phyloP scores from a whole-genome alignment of 768 basidiomycete genomes.

The Lactarius psammicola region DNA sequence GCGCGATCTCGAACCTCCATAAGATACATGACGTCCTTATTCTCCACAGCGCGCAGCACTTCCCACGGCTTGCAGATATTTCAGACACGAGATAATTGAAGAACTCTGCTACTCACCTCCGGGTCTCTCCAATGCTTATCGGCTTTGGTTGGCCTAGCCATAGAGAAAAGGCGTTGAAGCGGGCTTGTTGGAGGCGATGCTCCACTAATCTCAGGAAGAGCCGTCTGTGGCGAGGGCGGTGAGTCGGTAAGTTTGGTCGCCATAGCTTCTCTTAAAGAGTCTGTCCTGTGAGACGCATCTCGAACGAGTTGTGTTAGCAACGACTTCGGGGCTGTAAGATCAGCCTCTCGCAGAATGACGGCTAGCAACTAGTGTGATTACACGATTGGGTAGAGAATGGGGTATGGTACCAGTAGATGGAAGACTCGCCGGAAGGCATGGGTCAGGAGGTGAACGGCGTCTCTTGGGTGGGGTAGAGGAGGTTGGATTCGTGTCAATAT shows the following conservation, averaged over 20 bases:
- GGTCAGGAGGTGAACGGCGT: conserved; percentile 45
- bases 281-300: conserved; percentile 35
- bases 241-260: conserved; percentile 39
- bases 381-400: not conserved
- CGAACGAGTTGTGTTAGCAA: conserved; percentile 50
- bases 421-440: conserved; percentile 66
- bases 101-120: conserved; percentile 16
- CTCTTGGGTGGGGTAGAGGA: conserved; percentile 31
- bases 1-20: conserved; percentile 82
- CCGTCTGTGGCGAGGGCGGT: conserved; percentile 29
- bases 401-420: conserved; percentile 56
- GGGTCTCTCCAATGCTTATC: conserved; percentile 26
- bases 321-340: conserved; percentile 53
- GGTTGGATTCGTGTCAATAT: conserved; percentile 12
- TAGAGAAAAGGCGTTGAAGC: conserved; percentile 26
- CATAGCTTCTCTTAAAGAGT: conserved; percentile 26
- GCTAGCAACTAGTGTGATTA: conserved; percentile 42
- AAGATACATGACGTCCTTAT: conserved; percentile 75
- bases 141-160: conserved; percentile 28
- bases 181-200: conserved; percentile 17
- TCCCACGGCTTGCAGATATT: conserved; percentile 48
- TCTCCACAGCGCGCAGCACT: conserved; percentile 82
- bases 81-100: not conserved
- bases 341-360: conserved; percentile 72
- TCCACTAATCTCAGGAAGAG: conserved; percentile 5